Evolutionary conservation across 495 filamentous ascomycete species (phyloP), one percentile per base, ranked within the genome.

Genomic region (Aspergillus conjunctus): DNA sequence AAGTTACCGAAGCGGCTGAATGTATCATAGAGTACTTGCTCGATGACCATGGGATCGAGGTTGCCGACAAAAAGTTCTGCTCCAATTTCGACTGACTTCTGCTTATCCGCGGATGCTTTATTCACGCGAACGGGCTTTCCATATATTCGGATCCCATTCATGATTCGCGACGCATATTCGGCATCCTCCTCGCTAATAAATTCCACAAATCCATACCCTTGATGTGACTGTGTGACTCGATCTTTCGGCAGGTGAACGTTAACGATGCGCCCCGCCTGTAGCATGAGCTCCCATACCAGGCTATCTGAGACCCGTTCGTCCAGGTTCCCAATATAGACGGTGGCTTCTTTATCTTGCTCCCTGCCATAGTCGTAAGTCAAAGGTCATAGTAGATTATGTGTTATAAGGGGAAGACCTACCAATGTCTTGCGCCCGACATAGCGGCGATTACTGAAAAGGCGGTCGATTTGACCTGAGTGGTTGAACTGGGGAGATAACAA

Each of bases 321-420:
- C 67, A 99, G 89, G 73, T 98, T 98, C 72, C 94, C 94, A 63
- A 98, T 88, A 75, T 99, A 99, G 72, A 97, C 90, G 17, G 94
- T 99, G 51, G 93, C 93, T 77, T 98, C 94, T 72, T 98, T 98
- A 73, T 98, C 92, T 78, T 99, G 94, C 72, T 98, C 93, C 93
- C 93, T 97, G 65, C 59, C 17, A 32, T 7, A 7, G 21, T 14
- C 48, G 20, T 55, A 8, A 62, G 48, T 48, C 5, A n/a, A 6
- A 9, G 54, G 10, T 46, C 55, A 15, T 11, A 0, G 30, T 50
- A 33, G 6, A 22, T 30, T 17, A 18, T 31, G 15, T 9, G 11
- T 11, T 48, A 18, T 21, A 30, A 7, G 37, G 32, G 11, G 17
- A 50, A 12, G 7, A 62, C 81, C 65, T 82, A 92, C 91, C 91